Percentiles rank a stretch among this genome's conserved stretches.
These are phyloP conservation scores for Hysterangium stoloniferum DNA, from an alignment of 768 basidiomycete species.

Conservation along the genomic window DNA sequence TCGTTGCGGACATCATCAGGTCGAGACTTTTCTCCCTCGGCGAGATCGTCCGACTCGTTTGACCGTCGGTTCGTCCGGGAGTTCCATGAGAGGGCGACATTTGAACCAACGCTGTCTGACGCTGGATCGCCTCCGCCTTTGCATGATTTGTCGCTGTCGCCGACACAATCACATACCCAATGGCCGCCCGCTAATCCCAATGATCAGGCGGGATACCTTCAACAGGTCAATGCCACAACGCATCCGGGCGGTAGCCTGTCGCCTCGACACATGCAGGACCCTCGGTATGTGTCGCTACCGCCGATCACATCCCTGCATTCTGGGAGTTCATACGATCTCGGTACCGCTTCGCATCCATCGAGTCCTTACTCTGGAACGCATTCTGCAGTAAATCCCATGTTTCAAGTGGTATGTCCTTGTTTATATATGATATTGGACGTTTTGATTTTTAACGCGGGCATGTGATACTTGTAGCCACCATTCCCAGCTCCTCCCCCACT, in stretches of 20 bases:
- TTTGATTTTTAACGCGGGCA: background rate
- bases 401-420: constrained; percentile 70
- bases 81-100: constrained; percentile 62
- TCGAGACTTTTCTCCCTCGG: constrained; percentile 60
- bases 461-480: constrained; percentile 40
- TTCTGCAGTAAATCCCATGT: constrained; percentile 76
- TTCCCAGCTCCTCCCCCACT: constrained; percentile 34
- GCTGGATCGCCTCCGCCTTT: constrained; percentile 72
- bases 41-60: constrained; percentile 73
- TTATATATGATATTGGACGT: background rate
- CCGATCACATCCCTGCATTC: constrained; percentile 27
- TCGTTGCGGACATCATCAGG: constrained; percentile 69
- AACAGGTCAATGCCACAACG: background rate
- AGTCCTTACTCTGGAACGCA: constrained; percentile 55
- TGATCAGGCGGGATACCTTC: constrained; percentile 4
- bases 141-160: constrained; percentile 65
- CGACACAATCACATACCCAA: constrained; percentile 29
- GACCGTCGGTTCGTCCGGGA: constrained; percentile 72
- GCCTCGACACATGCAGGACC: constrained; percentile 31
- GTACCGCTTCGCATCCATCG: constrained; percentile 42
- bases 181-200: constrained; percentile 8
- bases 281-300: constrained; percentile 31
- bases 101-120: constrained; percentile 53
- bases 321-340: constrained; percentile 40
- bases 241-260: constrained; percentile 19